Evolutionary conservation across 768 basidiomycete species (phyloP).

Genomic region (Clitopilus hobsonii): DNA sequence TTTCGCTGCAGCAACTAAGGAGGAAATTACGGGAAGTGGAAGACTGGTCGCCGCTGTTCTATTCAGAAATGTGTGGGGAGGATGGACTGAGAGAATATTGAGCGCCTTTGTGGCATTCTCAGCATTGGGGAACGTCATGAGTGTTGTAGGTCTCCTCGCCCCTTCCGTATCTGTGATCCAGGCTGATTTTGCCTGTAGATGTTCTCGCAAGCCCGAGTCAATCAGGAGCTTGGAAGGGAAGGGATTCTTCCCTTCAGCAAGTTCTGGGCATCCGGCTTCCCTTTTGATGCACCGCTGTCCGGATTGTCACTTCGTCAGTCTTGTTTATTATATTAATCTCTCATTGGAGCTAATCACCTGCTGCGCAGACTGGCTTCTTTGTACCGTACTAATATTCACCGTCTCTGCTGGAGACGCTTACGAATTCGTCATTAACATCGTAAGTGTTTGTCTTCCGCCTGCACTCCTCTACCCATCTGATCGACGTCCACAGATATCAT

Average conservation of each 20-base stretch:
- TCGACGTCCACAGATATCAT: conserved; percentile 22
- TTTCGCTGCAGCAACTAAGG: conserved; percentile 61
- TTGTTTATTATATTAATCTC: not conserved
- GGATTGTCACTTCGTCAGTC: conserved; percentile 43
- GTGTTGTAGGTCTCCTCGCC: conserved; percentile 22
- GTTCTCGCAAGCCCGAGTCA: conserved; percentile 29
- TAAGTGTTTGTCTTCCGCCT: conserved; percentile 18
- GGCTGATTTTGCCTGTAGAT: conserved; percentile 6
- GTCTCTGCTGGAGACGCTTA: conserved; percentile 59
- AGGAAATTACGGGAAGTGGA: conserved; percentile 55
- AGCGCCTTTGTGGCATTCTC: conserved; percentile 21
- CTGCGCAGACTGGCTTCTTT: conserved; percentile 22
- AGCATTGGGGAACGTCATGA: conserved; percentile 48
- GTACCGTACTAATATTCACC: conserved; percentile 23
- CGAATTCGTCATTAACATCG: conserved; percentile 47
- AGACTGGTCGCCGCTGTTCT: conserved; percentile 62
- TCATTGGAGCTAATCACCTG: not conserved
- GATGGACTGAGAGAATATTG: conserved; percentile 37
- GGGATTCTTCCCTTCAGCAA: conserved; percentile 50
- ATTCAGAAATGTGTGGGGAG: conserved; percentile 64
- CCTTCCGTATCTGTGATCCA: conserved; percentile 14
- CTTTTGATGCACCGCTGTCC: conserved; percentile 50
- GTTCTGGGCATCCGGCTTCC: conserved; percentile 52
- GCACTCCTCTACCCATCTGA: not conserved
- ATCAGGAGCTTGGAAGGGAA: conserved; percentile 55